phyloP scores from a whole-genome alignment of 1,139 yeast species.

The Blastobotrys malaysiensis region DNA sequence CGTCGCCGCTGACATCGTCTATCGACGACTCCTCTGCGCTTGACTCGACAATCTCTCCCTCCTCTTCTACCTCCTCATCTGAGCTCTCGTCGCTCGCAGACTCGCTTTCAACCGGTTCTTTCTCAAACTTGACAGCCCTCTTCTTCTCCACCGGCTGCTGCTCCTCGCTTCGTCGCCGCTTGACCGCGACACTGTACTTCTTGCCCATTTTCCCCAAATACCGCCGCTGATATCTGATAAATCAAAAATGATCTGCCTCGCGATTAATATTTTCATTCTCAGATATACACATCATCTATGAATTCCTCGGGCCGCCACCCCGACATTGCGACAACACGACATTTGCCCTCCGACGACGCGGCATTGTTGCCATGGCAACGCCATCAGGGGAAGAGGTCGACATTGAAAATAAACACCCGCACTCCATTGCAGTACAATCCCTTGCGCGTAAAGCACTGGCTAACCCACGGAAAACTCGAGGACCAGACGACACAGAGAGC shows the following conservation, averaged over 20 bases:
- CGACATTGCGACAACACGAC: not conserved
- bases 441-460: not conserved
- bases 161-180: not conserved
- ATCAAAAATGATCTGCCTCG: not conserved
- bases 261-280: not conserved
- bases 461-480: not conserved
- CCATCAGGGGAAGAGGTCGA: not conserved
- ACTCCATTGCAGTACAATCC: not conserved
- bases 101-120: not conserved
- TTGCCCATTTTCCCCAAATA: not conserved
- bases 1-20: conserved; percentile 4
- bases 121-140: not conserved
- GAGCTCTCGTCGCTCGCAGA: conserved; percentile 15
- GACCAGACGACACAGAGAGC: too few species aligned
- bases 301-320: not conserved
- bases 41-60: not conserved
- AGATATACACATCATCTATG: not conserved
- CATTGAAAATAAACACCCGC: not conserved
- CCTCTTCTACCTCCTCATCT: conserved; percentile 3
- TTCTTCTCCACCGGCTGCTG: not conserved
- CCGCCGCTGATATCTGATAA: not conserved
- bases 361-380: not conserved
- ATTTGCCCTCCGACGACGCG: not conserved
- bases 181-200: not conserved
- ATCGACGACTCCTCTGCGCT: not conserved